Base-by-base conservation (phyloP, 331 rosid species). In the Quercus phellos region DNA sequence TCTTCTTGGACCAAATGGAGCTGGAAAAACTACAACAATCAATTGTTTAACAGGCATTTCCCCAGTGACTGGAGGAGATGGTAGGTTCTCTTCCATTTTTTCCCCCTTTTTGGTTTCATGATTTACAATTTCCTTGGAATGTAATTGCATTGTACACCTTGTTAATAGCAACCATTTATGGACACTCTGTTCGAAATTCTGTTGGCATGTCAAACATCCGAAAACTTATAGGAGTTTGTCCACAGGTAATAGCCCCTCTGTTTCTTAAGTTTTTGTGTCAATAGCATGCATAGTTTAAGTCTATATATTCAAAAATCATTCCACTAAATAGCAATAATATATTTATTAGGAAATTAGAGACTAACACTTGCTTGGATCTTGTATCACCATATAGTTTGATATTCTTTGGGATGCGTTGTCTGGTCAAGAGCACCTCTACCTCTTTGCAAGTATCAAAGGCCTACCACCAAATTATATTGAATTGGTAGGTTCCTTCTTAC, bases 1-100 rank as follows among this genome's bases (percentile, higher is more conserved):
- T 87, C 94, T 94, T 54, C 90, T 94, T 55, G 99, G 99, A 74
- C 94, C 99, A 29, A 92, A 91, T 29, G 97, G 99, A 73, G 99
- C 99, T 24, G 99, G 99, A 73, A 94, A 94, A 84, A 92, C 99
- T 51, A 90, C 99, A 24, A 72, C 80, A 67, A 94, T 94, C 75
- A 90, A 59, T 78, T 94, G 99, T 86, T 85, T 94, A 90, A 90
- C 95, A n/a, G 97, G 99, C 81, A 88, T 87, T 74, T 78, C 95
- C 79, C 92, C 97, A 13, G 87, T 86, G 75, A 89, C 97, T 29
- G 83, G 77, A 12, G 99, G 99, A 85, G 92, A 94, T 80, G 97
- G 99, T 94, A 82, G 80, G 51, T 46, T 46, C 51, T 46, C 51
- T 11, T 69, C 43, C 43, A 0, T 43, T 69, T 58, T 8, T 69